phyloP scores from a whole-genome alignment of 1,139 yeast genomes.

The Hemisphaericaspora xylanilytica region DNA sequence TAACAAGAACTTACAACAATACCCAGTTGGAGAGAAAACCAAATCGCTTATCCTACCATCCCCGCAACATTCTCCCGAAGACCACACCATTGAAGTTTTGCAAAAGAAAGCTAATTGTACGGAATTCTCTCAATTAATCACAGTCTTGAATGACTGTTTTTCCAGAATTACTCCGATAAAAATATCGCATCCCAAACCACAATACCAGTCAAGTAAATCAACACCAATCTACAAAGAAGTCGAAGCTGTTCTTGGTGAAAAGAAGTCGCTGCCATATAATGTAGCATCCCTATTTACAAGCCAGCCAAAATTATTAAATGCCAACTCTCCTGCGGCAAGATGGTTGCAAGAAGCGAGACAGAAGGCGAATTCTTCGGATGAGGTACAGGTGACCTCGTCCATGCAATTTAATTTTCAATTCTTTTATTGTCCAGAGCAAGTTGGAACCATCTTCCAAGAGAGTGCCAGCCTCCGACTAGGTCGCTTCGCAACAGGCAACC shows the following conservation, averaged over 20 bases:
- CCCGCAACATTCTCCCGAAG: background rate
- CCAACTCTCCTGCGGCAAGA: constrained; percentile 4
- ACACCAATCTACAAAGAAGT: background rate
- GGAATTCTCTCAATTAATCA: background rate
- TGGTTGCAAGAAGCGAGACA: constrained; percentile 3
- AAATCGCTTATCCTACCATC: background rate
- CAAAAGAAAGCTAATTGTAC: background rate
- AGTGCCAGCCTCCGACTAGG: background rate
- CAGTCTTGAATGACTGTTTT: constrained; percentile 1
- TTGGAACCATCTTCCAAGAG: background rate
- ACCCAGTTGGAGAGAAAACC: background rate
- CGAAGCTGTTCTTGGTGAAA: background rate
- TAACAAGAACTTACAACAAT: background rate
- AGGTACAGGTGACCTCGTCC: background rate
- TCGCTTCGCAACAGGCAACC: background rate
- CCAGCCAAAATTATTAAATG: constrained; percentile 1
- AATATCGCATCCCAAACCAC: background rate
- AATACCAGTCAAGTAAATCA: background rate
- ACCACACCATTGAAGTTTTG: background rate
- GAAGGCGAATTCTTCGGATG: background rate
- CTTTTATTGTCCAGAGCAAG: constrained; percentile 1
- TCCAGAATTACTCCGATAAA: background rate
- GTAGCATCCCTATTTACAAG: background rate
- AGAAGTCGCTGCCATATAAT: background rate
- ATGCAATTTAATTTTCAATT: constrained; percentile 1